A percentile compares a stretch with the other conserved stretches of the same genome.
Conservation (phyloP, 2,329 filamentous ascomycete species). For the Apiospora rasikravindrae region DNA sequence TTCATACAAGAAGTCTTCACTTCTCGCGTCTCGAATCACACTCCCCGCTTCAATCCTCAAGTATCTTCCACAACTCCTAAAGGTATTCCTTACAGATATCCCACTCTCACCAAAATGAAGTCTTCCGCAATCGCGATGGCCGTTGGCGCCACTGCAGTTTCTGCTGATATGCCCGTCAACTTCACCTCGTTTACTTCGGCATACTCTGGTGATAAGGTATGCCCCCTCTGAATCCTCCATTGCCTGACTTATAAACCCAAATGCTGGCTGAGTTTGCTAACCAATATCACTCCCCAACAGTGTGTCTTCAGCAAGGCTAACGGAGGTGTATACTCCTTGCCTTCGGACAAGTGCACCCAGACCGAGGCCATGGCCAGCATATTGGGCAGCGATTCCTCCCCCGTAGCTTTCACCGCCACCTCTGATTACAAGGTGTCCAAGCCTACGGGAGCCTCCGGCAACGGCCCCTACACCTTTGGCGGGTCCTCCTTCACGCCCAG, state of each 20-base stretch:
- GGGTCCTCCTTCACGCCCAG: neutral
- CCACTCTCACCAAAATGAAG: neutral
- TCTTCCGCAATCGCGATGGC: neutral
- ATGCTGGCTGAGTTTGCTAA: neutral
- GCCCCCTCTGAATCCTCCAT: neutral
- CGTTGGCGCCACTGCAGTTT: neutral
- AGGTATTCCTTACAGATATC: neutral
- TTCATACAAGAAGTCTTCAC: neutral
- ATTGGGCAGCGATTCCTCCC: neutral
- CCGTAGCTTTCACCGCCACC: neutral
- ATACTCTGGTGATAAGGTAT: neutral
- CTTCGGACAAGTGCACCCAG: slow-evolving; percentile 5
- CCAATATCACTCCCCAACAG: neutral
- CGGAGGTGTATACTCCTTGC: neutral
- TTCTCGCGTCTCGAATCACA: neutral
- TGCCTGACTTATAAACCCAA: neutral
- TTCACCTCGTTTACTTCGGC: neutral
- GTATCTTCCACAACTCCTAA: neutral
- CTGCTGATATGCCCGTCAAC: neutral
- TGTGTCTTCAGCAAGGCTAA: neutral
- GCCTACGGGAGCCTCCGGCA: neutral
- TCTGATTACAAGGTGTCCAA: neutral
- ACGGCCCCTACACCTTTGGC: neutral
- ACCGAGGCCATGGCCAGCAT: slow-evolving; percentile 1
- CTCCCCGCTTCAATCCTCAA: neutral